Percentiles rank a stretch among this genome's conserved stretches.
Conservation (phyloP, 345 rosid species). For the Tarenaya hassleriana region DNA sequence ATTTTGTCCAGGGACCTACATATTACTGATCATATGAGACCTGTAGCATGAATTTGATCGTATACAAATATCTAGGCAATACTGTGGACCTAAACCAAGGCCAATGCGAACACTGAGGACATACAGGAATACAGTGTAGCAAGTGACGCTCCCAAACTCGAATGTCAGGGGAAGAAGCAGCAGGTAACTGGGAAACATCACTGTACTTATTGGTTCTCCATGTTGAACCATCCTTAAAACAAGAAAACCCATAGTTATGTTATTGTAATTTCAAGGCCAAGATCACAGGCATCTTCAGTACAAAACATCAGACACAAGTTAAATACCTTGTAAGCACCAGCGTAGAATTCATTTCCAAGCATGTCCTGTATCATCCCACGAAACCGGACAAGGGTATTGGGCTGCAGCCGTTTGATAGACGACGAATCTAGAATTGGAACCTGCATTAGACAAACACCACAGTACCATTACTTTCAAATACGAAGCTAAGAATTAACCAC, state of each 20-base stretch:
- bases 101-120: conserved; percentile 17
- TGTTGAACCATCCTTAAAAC: conserved; percentile 49
- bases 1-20: too few species aligned
- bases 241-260: neutral
- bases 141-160: conserved; percentile 85
- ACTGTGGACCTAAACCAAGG: neutral
- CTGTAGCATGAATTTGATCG: too few species aligned
- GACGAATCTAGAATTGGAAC: conserved; percentile 58
- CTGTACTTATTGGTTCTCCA: conserved; percentile 88
- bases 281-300: neutral
- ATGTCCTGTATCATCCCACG: conserved; percentile 96
- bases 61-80: neutral
- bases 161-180: conserved; percentile 45
- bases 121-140: conserved; percentile 73
- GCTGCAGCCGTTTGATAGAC: conserved; percentile 48
- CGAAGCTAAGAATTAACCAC: neutral
- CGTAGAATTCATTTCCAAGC: conserved; percentile 94
- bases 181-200: conserved; percentile 53
- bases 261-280: neutral
- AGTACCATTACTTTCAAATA: neutral
- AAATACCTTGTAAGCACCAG: conserved; percentile 73
- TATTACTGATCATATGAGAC: conserved; percentile 6
- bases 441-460: conserved; percentile 23
- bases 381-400: conserved; percentile 71
- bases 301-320: neutral